Evolutionary conservation across 2,329 filamentous ascomycete genomes (phyloP).

Genomic region (Trichoderma citrinoviride): DNA sequence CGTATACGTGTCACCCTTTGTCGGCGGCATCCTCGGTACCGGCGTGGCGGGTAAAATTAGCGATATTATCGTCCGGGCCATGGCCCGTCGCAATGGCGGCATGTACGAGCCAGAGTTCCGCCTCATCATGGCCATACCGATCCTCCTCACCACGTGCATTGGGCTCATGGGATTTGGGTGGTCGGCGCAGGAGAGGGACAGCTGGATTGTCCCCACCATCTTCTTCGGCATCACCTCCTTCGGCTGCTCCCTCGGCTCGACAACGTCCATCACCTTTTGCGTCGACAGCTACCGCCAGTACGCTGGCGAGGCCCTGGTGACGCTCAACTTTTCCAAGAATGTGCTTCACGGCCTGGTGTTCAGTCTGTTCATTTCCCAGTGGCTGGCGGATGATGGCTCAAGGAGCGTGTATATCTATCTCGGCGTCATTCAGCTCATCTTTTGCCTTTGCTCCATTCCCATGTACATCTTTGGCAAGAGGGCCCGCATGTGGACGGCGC

Average conservation of each 20-base stretch:
- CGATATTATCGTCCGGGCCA: slow-evolving; percentile 76
- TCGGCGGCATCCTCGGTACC: slow-evolving; percentile 86
- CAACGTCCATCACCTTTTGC: slow-evolving; percentile 89
- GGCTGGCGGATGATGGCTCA: slow-evolving; percentile 73
- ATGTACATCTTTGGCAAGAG: slow-evolving; percentile 95
- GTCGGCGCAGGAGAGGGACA: slow-evolving; percentile 71
- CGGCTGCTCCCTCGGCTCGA: slow-evolving; percentile 84
- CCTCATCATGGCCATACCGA: slow-evolving; percentile 80
- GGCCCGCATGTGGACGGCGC: slow-evolving; percentile 88
- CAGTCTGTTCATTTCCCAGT: slow-evolving; percentile 80
- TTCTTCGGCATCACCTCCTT: slow-evolving; percentile 94
- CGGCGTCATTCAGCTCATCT: slow-evolving; percentile 78
- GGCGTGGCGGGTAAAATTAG: slow-evolving; percentile 85
- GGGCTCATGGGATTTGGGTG: slow-evolving; percentile 97
- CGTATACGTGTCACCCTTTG: slow-evolving; percentile 85
- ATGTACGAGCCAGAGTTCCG: slow-evolving; percentile 94
- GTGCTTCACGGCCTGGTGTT: slow-evolving; percentile 88
- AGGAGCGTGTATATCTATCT: slow-evolving; percentile 78
- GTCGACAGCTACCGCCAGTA: slow-evolving; percentile 93
- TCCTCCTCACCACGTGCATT: slow-evolving; percentile 72
- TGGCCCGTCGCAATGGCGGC: slow-evolving; percentile 84
- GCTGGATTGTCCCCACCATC: slow-evolving; percentile 87
- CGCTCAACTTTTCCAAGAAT: slow-evolving; percentile 93
- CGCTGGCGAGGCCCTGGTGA: slow-evolving; percentile 90
- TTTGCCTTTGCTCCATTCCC: slow-evolving; percentile 73